A percentile compares a stretch with the other conserved stretches of the same genome.
These are phyloP conservation scores for Aspergillus sclerotialis DNA, from an alignment of 2,329 filamentous ascomycete species.

Conservation along the genomic window DNA sequence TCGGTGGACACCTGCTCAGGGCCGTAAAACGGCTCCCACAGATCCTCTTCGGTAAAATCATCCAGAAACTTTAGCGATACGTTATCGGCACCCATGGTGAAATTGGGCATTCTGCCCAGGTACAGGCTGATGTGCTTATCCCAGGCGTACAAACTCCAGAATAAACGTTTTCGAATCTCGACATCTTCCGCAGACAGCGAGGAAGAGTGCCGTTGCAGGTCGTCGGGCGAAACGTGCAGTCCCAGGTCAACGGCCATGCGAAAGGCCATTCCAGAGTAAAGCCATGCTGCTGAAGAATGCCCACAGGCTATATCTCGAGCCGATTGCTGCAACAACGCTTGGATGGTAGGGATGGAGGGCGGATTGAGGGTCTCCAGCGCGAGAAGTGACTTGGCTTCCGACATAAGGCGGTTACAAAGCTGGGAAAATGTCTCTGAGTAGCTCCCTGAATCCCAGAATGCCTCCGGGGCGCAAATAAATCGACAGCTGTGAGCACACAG, in stretches of 20 bases:
- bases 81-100: slow-evolving; percentile 13
- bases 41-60: slow-evolving; percentile 18
- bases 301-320: slow-evolving; percentile 21
- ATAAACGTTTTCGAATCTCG: slow-evolving; percentile 21
- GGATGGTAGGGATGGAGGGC: slow-evolving; percentile 20
- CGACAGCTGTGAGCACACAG: slow-evolving; percentile 4
- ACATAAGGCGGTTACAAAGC: slow-evolving; percentile 6
- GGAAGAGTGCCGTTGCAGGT: slow-evolving; percentile 14
- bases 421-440: slow-evolving; percentile 8
- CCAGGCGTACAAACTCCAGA: slow-evolving; percentile 26
- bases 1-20: slow-evolving; percentile 7
- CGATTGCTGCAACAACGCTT: slow-evolving; percentile 22
- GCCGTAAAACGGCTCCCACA: slow-evolving; percentile 22
- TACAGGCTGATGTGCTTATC: slow-evolving; percentile 25
- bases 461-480: slow-evolving; percentile 12
- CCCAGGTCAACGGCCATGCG: slow-evolving; percentile 24
- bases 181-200: slow-evolving; percentile 20
- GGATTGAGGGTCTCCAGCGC: slow-evolving; percentile 20
- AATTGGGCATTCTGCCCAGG: slow-evolving; percentile 20
- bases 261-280: slow-evolving; percentile 23
- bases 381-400: slow-evolving; percentile 16
- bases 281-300: slow-evolving; percentile 19
- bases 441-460: slow-evolving; percentile 11
- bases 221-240: slow-evolving; percentile 17
- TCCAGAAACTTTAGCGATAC: slow-evolving; percentile 18